Evolutionary conservation across 2,329 filamentous ascomycete genomes (phyloP), one percentile per base, ranked within the genome.

Genomic region (Colletotrichum falcatum): DNA sequence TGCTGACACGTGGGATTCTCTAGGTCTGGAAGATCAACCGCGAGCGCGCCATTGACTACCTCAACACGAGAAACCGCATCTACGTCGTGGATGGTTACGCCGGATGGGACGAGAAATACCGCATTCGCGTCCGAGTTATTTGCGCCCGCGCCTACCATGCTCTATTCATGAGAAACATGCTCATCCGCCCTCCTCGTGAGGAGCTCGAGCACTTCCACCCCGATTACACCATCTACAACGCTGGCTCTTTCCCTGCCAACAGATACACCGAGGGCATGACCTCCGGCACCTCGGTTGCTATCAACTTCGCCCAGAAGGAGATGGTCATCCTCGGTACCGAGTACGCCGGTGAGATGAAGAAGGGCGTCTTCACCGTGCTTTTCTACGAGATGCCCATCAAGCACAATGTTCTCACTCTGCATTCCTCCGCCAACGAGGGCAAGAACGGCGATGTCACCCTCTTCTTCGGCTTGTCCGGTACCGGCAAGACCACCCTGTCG

Each of bases 351-450:
- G 93, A 95, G 86, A 95, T 96, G 93, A 97, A 97, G 88, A 97
- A 97, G 88, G 95, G 96, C 77, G 90, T 99, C 83, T 99, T 99
- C 89, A 99, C 96, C 58, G 94, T 99, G 61, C 91, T 99, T 81
- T 99, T 97, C 90, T 99, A 98, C 88, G 96, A 99, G 88, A 99
- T 98, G 95, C 96, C 96, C 72, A 94, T 99, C 81, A 98, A 98
- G 91, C 96, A 99, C 90, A 97, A 98, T 83, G 95, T 99, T 77
- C 87, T 99, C 76, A 99, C 96, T 49, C 91, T 99, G 66, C 96
- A 99, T 89, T 99, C 96, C 20, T 99, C 96, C 11, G 96, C 96
- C 80, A 99, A 99, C 85, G 93, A 99, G 89, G 96, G 96, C 78
- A 89, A 93, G 87, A 85, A 93, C 74, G 96, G 96, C 75, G 96